Percentiles rank a stretch among this genome's conserved stretches.
Evolutionary conservation across 768 basidiomycete species (phyloP).

Genomic region (Tulasnella sp.): DNA sequence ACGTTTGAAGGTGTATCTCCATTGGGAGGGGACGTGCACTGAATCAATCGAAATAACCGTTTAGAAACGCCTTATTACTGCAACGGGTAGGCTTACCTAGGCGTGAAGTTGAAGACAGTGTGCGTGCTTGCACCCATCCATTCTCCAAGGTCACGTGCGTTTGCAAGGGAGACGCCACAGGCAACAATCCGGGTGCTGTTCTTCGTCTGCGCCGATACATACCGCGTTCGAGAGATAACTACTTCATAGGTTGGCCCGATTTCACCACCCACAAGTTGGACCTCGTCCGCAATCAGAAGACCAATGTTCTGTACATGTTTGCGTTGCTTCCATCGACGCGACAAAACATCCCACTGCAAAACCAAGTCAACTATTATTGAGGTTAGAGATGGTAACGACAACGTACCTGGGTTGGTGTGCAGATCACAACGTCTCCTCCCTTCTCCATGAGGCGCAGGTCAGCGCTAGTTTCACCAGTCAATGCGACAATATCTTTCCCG

Average conservation of each 20-base stretch:
- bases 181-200: constrained; percentile 89
- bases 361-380: background rate
- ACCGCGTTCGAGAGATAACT: constrained; percentile 90
- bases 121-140: constrained; percentile 95
- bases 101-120: constrained; percentile 95
- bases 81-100: constrained; percentile 39
- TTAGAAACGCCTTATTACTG: background rate
- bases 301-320: constrained; percentile 94
- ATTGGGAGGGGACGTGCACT: constrained; percentile 94
- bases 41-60: constrained; percentile 11
- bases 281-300: constrained; percentile 85
- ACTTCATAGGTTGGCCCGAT: constrained; percentile 95
- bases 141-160: constrained; percentile 89
- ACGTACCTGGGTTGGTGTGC: constrained; percentile 79
- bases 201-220: constrained; percentile 88
- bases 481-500: constrained; percentile 83
- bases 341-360: constrained; percentile 83
- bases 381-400: background rate
- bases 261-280: constrained; percentile 89
- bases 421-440: constrained; percentile 76
- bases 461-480: constrained; percentile 89
- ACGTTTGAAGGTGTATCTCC: constrained; percentile 95
- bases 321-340: constrained; percentile 88
- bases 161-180: constrained; percentile 88
- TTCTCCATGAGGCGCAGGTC: constrained; percentile 83